phyloP scores from a whole-genome alignment of 176 grass and related monocot genomes.

The Echinochloa phyllopogon region DNA sequence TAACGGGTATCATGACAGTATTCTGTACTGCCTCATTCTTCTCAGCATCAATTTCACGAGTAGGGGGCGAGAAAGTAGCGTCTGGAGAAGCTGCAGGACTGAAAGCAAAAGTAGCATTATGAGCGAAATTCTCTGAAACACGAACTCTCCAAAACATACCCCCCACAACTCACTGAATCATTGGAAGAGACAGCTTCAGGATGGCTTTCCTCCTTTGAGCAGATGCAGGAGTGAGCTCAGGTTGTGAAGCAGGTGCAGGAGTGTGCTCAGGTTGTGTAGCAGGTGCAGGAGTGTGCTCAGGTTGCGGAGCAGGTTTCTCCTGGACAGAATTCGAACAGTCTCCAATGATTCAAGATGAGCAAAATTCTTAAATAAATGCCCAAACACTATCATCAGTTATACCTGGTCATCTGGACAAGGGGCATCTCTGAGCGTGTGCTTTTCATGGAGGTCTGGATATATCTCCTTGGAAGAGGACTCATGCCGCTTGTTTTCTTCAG shows the following conservation, averaged over 20 bases:
- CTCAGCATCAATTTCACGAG: background rate
- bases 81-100: background rate
- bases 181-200: background rate
- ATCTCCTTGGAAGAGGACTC: background rate
- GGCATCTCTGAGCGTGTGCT: background rate
- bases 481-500: background rate
- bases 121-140: background rate
- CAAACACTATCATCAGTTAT: background rate
- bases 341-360: background rate
- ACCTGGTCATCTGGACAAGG: background rate
- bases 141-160: background rate
- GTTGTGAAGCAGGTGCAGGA: background rate
- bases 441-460: background rate
- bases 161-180: background rate
- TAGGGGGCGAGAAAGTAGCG: background rate
- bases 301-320: background rate
- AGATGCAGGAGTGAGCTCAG: constrained; percentile 6
- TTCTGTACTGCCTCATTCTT: background rate
- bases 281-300: too few relatives aligned
- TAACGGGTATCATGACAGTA: background rate
- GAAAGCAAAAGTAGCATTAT: background rate
- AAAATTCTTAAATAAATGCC: background rate
- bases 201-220: background rate
- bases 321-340: background rate
- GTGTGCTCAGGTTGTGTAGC: background rate